These are phyloP conservation scores for Larix sibirica DNA, from an alignment of 83 land plant species.

Conservation along the genomic window DNA sequence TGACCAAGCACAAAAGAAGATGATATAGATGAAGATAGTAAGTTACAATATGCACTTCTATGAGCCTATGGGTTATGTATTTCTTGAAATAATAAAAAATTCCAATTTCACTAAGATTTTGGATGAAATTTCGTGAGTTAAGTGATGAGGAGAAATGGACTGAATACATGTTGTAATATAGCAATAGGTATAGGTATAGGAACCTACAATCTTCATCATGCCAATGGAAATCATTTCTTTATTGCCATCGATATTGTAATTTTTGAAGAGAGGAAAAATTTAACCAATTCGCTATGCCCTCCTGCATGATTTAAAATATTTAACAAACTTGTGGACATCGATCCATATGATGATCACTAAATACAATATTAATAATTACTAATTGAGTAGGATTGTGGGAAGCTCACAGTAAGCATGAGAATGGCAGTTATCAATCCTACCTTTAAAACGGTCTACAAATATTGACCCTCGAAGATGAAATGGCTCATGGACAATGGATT, in stretches of 20 bases:
- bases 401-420: conserved; percentile 4
- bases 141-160: not conserved
- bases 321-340: not conserved
- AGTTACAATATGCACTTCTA: too few species aligned
- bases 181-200: conserved; percentile 66
- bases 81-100: too few species aligned
- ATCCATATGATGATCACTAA: not conserved
- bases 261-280: conserved; percentile 63
- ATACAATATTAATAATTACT: not conserved
- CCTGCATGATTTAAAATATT: conserved; percentile 27
- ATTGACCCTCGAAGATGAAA: not conserved
- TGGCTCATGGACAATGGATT: conserved; percentile 14
- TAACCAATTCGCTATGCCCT: conserved; percentile 75
- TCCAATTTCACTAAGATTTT: too few species aligned
- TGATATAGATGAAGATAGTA: too few species aligned
- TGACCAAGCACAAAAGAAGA: too few species aligned
- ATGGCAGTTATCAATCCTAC: conserved; percentile 23
- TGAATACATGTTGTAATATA: conserved; percentile 63
- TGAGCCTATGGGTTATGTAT: too few species aligned
- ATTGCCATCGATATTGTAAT: conserved; percentile 80
- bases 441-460: not conserved
- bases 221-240: conserved; percentile 77
- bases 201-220: conserved; percentile 72
- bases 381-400: too few species aligned
- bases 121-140: too few species aligned